Base-by-base conservation (phyloP, 805 yeast genomes). In the Zygosaccharomyces bailii region DNA sequence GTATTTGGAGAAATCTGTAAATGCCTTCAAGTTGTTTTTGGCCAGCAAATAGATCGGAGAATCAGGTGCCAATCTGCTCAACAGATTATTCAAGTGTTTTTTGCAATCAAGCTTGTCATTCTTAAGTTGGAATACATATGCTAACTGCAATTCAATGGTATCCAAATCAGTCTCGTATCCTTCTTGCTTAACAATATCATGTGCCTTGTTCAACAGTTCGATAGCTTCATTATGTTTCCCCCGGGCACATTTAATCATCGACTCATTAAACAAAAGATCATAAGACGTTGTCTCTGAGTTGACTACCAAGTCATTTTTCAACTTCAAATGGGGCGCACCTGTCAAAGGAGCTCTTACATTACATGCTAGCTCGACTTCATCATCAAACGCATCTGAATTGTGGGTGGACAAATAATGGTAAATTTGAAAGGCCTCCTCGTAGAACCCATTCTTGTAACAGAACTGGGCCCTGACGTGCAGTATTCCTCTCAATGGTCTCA, bases 331-430 rank as follows among this genome's bases (percentile, higher is more conserved):
- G 21, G 63, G 59, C 5, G 51, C 52, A 14, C 78, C 85, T 16
- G 84, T 76, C 18, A 80, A 63, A 9, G 80, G 79, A 2, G 90
- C 88, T 47, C 82, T 72, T 61, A 83, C 85, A 56, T 85, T 85
- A 46, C 84, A 80, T 23, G 76, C 66, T 45, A 85, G 64, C 61
- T 85, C 95, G 32, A 72, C 49, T 33, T 61, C 59, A 33, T 65
- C 68, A 3, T 53, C 51, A 2, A 67, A 70, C 25, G 62, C 64
- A 38, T 65, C 55, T 37, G 63, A 55, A 21, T 69, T 63, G 6
- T 60, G 41, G 2, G 60, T 41, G 9, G 78, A 59, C 48, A 84
- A 64, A 2, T 70, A 65, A 35, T 71, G 66, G 56, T 83, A 84
- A 4, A 82, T 52, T 10, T 64, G 56, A 48, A 78, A 68, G 0